phyloP scores from a whole-genome alignment of 306 rosid genomes.

The Trichosanthes cucumerina region DNA sequence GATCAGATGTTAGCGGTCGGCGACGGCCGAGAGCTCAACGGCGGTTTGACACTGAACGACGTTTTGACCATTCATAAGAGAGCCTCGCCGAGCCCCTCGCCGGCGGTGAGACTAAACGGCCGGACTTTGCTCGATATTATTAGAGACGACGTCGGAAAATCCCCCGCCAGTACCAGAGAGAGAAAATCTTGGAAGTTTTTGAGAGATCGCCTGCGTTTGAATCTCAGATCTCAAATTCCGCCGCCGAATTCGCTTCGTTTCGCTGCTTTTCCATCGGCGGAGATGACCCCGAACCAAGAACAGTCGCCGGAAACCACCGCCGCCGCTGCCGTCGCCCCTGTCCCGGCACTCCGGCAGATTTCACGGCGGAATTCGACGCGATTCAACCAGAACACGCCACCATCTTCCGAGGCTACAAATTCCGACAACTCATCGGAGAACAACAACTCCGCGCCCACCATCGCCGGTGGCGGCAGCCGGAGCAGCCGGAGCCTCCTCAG shows the following conservation, averaged over 20 bases:
- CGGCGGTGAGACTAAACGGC: constrained; percentile 12
- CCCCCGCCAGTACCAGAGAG: constrained; percentile 26
- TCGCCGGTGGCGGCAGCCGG: neutral
- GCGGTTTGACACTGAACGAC: constrained; percentile 62
- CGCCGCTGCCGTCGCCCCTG: neutral
- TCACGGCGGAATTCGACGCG: constrained; percentile 20
- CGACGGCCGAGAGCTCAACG: constrained; percentile 31
- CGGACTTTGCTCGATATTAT: constrained; percentile 63
- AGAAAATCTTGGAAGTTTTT: constrained; percentile 60
- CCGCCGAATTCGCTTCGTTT: constrained; percentile 24
- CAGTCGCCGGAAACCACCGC: constrained; percentile 1
- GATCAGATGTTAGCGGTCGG: constrained; percentile 67
- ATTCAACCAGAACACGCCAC: neutral
- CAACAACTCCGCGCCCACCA: neutral
- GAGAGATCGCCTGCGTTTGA: constrained; percentile 57
- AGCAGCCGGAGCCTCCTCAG: constrained; percentile 2
- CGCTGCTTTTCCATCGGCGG: constrained; percentile 4
- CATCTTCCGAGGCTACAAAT: constrained; percentile 1
- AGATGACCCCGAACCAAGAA: constrained; percentile 13
- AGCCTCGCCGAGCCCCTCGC: constrained; percentile 4
- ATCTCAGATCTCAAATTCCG: constrained; percentile 19
- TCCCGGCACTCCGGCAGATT: neutral
- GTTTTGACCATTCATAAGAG: constrained; percentile 25
- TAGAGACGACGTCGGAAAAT: constrained; percentile 34
- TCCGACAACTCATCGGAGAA: constrained; percentile 4